Evolutionary conservation across 2,329 filamentous ascomycete genomes (phyloP).

Genomic region (Colletotrichum orchidophilum): DNA sequence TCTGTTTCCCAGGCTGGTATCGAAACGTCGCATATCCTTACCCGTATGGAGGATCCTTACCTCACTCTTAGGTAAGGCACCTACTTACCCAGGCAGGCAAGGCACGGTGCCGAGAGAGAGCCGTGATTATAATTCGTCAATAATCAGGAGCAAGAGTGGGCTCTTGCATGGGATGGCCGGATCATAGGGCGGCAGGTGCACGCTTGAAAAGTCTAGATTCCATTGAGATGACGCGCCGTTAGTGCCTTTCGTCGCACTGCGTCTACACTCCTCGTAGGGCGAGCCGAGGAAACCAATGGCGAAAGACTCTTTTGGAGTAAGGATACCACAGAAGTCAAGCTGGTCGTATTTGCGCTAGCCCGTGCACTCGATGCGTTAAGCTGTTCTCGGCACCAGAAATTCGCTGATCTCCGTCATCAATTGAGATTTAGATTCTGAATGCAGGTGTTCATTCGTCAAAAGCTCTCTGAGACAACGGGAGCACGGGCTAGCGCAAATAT

Average conservation of each 20-base stretch:
- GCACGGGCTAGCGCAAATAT: too few relatives aligned
- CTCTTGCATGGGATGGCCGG: neutral
- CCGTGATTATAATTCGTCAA: conserved; percentile 3
- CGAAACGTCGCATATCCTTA: conserved; percentile 25
- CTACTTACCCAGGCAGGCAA: neutral
- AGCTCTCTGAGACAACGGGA: too few relatives aligned
- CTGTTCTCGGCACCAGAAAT: too few relatives aligned
- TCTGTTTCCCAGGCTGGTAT: conserved; percentile 16
- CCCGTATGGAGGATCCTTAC: neutral
- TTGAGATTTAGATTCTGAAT: too few relatives aligned
- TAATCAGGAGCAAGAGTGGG: neutral
- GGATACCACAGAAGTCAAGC: too few relatives aligned
- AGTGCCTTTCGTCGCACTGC: neutral
- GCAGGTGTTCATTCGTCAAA: too few relatives aligned
- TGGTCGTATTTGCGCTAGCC: too few relatives aligned
- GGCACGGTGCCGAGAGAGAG: conserved; percentile 27
- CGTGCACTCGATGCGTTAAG: too few relatives aligned
- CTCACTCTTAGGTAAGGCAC: neutral
- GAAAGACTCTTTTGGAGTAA: neutral
- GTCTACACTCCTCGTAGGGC: neutral
- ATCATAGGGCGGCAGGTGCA: conserved; percentile 7
- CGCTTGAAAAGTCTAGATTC: conserved; percentile 14
- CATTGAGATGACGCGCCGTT: conserved; percentile 12
- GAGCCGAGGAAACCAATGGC: neutral
- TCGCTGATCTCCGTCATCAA: too few relatives aligned